phyloP scores from a whole-genome alignment of 805 yeast genomes.

The Yarrowia yakushimensis region DNA sequence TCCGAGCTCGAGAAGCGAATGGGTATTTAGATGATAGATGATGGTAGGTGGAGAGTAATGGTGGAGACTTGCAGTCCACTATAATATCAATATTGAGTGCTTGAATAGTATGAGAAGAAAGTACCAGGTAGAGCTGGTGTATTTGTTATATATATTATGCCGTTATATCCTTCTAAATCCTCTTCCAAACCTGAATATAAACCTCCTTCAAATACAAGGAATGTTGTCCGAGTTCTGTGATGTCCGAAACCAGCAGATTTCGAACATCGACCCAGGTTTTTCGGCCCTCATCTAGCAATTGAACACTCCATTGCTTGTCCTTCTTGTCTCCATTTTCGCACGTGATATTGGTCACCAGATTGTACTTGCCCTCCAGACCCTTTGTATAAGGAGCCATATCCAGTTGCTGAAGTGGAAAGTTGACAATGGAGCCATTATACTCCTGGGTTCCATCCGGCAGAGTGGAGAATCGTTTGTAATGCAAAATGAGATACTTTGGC shows the following conservation, averaged over 20 bases:
- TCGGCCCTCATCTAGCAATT: slow-evolving; percentile 42
- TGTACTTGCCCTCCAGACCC: slow-evolving; percentile 40
- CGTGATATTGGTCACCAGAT: slow-evolving; percentile 49
- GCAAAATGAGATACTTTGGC: slow-evolving; percentile 56
- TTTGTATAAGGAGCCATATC: slow-evolving; percentile 39
- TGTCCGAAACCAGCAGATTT: slow-evolving; percentile 42
- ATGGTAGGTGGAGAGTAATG: too few species aligned
- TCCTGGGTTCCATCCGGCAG: slow-evolving; percentile 36
- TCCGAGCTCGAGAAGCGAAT: slow-evolving; percentile 65
- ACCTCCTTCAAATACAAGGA: slow-evolving; percentile 59
- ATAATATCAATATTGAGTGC: too few species aligned
- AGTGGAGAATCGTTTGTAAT: slow-evolving; percentile 52
- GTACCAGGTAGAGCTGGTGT: too few species aligned
- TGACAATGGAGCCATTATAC: slow-evolving; percentile 61
- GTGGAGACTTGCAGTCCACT: too few species aligned
- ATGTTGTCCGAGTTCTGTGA: slow-evolving; percentile 50
- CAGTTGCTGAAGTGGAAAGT: slow-evolving; percentile 46
- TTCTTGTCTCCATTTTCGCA: slow-evolving; percentile 36
- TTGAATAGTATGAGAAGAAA: too few species aligned
- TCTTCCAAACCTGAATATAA: slow-evolving; percentile 66
- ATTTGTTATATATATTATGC: too few species aligned
- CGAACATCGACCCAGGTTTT: slow-evolving; percentile 58
- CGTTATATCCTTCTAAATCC: neutral
- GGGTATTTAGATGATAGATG: slow-evolving; percentile 34
- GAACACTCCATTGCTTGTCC: slow-evolving; percentile 48